These are phyloP conservation scores for Thelonectria discophora DNA, from an alignment of 2,329 filamentous ascomycete genomes.

Conservation along the genomic window DNA sequence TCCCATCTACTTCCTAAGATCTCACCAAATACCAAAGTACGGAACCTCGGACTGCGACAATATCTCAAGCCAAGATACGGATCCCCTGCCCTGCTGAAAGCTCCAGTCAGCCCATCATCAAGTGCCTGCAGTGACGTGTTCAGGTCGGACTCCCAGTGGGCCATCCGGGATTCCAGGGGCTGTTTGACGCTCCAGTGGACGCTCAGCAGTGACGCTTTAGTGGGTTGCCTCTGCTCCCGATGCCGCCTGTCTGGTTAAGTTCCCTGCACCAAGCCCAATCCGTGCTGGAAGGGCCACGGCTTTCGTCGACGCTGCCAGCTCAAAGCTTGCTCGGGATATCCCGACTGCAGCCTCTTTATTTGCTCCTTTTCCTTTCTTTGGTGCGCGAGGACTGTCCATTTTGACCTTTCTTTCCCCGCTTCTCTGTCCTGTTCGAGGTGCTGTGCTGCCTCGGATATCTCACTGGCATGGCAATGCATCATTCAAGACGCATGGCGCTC, in stretches of 20 bases:
- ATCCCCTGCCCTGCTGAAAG: not conserved
- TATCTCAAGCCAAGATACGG: too few relatives aligned
- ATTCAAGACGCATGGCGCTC: slow-evolving; percentile 41
- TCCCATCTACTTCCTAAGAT: too few relatives aligned
- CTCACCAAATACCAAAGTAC: not conserved
- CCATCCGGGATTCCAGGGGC: slow-evolving; percentile 11
- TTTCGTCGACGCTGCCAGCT: slow-evolving; percentile 9
- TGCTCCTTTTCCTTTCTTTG: slow-evolving; percentile 29
- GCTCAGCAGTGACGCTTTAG: slow-evolving; percentile 22
- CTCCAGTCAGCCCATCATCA: not conserved
- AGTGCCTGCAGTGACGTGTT: slow-evolving; percentile 16
- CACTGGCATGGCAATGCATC: slow-evolving; percentile 39
- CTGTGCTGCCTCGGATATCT: slow-evolving; percentile 15
- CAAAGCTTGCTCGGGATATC: slow-evolving; percentile 7
- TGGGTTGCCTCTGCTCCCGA: slow-evolving; percentile 16
- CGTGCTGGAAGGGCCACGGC: not conserved
- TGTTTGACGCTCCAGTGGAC: slow-evolving; percentile 14
- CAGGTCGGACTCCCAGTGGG: slow-evolving; percentile 10
- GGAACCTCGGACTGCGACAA: not conserved
- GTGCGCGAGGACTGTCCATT: slow-evolving; percentile 24
- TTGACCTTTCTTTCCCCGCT: slow-evolving; percentile 14
- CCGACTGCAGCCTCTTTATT: slow-evolving; percentile 11
- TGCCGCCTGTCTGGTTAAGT: slow-evolving; percentile 38
- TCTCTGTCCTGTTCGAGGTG: not conserved
- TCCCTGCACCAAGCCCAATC: slow-evolving; percentile 36